Base-by-base conservation (phyloP, 2,329 filamentous ascomycete genomes). In the Cadophora luteo-olivacea region DNA sequence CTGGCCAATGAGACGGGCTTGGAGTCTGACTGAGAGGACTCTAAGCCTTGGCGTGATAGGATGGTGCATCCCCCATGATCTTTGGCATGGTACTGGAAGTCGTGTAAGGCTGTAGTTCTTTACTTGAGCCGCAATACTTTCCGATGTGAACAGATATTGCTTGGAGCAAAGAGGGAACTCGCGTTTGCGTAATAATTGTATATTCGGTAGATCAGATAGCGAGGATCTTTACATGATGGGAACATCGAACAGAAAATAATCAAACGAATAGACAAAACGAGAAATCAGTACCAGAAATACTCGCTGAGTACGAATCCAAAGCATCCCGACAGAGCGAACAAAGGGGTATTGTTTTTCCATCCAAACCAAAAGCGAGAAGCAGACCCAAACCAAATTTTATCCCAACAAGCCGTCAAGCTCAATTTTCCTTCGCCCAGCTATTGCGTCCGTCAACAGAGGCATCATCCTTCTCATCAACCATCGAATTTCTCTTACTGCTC, bases 401-500 rank as follows among this genome's bases (percentile, higher is more conserved):
- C 12, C 57, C 12, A 11, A 24, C n/a, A 45, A 24, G 4, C 5
- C 9, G 8, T 22, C 12, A 4, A 24, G 22, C 11, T 45, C n/a
- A 60, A 24, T 29, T 60, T 22, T 60, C 36, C 12, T 60, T 60
- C 8, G 33, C 36, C 33, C 57, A 60, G 9, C 57, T 60, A 24
- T 22, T 25, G 1, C 33, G 5, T 45, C 57, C 57, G 29, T 41
- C 33, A 19, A 19, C 24, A 16, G 57, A 60, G 1, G 25, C 33
- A 19, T 60, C 57, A 67, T 64, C 58, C 61, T 69, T 51, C 55
- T 55, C 51, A 65, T 68, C 36, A 65, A 61, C 63, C 57, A 60
- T 25, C 36, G 36, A 45, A 25, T 25, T 60, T 36, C 57, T 45
- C 36, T 45, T 60, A 60, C 33, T 55, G 16, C 52, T 60, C 33